Conservation (phyloP, 2,329 filamentous ascomycete genomes). For the Exophiala aquamarina region DNA sequence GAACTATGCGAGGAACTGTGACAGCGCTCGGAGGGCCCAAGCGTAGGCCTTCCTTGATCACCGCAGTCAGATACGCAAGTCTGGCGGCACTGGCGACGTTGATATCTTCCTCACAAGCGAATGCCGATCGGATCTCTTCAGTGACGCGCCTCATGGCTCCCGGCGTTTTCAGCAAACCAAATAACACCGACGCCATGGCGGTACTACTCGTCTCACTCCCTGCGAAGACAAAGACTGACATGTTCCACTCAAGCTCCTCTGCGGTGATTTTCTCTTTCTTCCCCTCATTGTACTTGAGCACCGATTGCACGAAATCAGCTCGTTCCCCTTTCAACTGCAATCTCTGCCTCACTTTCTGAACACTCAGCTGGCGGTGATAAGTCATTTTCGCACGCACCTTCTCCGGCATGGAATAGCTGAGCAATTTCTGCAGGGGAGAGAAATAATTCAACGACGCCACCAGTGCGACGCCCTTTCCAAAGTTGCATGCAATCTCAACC, state of each 20-base stretch:
- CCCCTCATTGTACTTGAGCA: constrained; percentile 14
- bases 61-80: constrained; percentile 20
- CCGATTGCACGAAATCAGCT: constrained; percentile 10
- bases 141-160: constrained; percentile 32
- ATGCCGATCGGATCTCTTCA: constrained; percentile 37
- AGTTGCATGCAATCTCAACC: too few relatives aligned
- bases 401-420: constrained; percentile 5
- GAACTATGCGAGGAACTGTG: constrained; percentile 27
- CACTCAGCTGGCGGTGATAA: constrained; percentile 10
- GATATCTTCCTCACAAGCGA: constrained; percentile 40
- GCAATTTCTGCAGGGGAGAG: constrained; percentile 21
- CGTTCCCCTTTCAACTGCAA: constrained; percentile 3
- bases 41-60: constrained; percentile 18
- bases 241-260: constrained; percentile 59
- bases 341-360: constrained; percentile 6
- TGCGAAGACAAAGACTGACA: constrained; percentile 36
- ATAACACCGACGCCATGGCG: constrained; percentile 40
- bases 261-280: constrained; percentile 54
- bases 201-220: constrained; percentile 50
- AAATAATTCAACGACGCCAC: too few relatives aligned
- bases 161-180: constrained; percentile 41
- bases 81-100: constrained; percentile 11
- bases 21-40: constrained; percentile 15
- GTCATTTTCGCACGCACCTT: constrained; percentile 9
- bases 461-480: too few relatives aligned